Base-by-base conservation (phyloP, 164 flowering plant species). In the Hamamelis virginiana region DNA sequence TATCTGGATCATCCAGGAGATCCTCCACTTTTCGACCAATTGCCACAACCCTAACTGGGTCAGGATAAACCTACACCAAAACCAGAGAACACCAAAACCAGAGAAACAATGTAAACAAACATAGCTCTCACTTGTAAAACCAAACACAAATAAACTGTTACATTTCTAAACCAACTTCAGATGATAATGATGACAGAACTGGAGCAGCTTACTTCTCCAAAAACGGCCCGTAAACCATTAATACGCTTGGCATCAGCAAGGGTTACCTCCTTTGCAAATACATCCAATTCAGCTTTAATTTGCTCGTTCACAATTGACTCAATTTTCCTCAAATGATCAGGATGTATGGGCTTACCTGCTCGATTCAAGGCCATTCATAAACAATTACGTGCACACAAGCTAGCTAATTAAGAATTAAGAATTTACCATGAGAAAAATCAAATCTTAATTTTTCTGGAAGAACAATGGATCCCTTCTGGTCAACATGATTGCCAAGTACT, bases 381-480 rank as follows among this genome's bases (percentile, higher is more conserved):
- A 12, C 18, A 15, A 58, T 2, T 26, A 15, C 0, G 9, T 52
- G 10, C 12, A 64, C 1, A 15, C 26, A 5, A 41, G 44, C 23
- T 10, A 53, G 33, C 9, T 19, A 14, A 44, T 19, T 21, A 23
- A 68, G 3, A 56, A 19, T n/a, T 3, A 57, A 61, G 41, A 56
- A 69, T 73, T n/a, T 88, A 92, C 99, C 94, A 77, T 96, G 99
- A 57, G 99, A 96, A 80, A 96, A 96, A 80, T 96, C 98, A 80
- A 79, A 96, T 81, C 99, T 81, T 69, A 96, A 75, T 72, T 96
- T 96, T 69, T 96, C 99, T 69, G 98, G 97, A 77, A 93, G 98
- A 69, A 96, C 99, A 72, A 93, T 88, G n/a, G 99, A 96, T 8
- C 99, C 99, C 76, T 96, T 96, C 76, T 96, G 99, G 75, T 93